phyloP scores from a whole-genome alignment of 2,329 filamentous ascomycete genomes.

The Epichloe baconii region DNA sequence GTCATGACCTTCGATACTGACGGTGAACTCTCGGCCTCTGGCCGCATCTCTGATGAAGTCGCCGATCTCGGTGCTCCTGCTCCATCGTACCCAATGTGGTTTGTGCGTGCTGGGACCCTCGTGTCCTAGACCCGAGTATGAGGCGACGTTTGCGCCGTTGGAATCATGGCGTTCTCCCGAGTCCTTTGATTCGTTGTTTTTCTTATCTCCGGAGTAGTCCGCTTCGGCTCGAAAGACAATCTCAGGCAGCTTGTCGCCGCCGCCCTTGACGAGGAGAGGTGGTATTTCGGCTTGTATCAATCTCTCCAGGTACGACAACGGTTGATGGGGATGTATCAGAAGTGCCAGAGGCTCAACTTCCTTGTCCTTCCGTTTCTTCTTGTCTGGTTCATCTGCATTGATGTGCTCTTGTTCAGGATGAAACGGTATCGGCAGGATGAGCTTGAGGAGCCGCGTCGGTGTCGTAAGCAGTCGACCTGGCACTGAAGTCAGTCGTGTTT shows the following conservation, averaged over 20 bases:
- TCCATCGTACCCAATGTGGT: conserved; percentile 68
- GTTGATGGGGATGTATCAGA: conserved; percentile 79
- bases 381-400: conserved; percentile 26
- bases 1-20: conserved; percentile 60
- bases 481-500: neutral
- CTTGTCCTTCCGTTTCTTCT: conserved; percentile 18
- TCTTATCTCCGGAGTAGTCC: conserved; percentile 38
- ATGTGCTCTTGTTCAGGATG: conserved; percentile 25
- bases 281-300: conserved; percentile 82
- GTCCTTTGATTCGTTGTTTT: neutral
- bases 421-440: conserved; percentile 58
- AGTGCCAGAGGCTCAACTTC: conserved; percentile 70
- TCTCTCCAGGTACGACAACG: conserved; percentile 77
- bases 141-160: conserved; percentile 54
- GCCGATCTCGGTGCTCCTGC: conserved; percentile 75
- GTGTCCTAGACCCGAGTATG: conserved; percentile 57
- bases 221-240: conserved; percentile 73
- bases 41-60: conserved; percentile 90
- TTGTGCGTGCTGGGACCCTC: conserved; percentile 36
- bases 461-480: conserved; percentile 66
- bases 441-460: conserved; percentile 65
- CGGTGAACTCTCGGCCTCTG: conserved; percentile 68
- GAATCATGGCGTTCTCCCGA: conserved; percentile 17
- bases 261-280: conserved; percentile 47
- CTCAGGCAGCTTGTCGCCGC: conserved; percentile 55